Conservation (phyloP, 208 protist genomes). For the Phytomonas sp. region DNA sequence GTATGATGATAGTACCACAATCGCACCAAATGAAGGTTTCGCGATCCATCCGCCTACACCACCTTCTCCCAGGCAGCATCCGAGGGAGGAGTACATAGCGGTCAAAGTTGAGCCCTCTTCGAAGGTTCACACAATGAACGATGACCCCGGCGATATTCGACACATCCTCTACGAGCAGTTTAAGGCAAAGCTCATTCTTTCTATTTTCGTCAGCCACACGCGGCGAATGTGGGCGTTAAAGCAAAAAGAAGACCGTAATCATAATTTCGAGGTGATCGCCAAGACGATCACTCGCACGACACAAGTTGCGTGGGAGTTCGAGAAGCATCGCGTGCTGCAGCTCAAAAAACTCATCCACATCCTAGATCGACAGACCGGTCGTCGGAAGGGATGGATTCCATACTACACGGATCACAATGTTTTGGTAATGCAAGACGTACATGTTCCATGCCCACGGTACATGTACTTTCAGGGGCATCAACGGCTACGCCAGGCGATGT, state of each 20-base stretch:
- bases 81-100: not conserved
- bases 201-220: constrained; percentile 63
- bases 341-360: constrained; percentile 68
- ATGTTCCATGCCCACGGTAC: constrained; percentile 18
- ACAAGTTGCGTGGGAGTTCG: constrained; percentile 52
- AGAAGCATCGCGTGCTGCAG: constrained; percentile 58
- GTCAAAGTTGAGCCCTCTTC: not conserved
- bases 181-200: constrained; percentile 66
- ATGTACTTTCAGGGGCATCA: constrained; percentile 21
- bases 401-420: constrained; percentile 65
- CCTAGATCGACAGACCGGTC: constrained; percentile 53
- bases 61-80: not conserved
- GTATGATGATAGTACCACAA: not conserved
- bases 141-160: constrained; percentile 39
- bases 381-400: constrained; percentile 58
- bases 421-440: constrained; percentile 13
- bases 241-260: constrained; percentile 29
- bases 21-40: not conserved
- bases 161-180: constrained; percentile 67
- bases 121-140: constrained; percentile 7
- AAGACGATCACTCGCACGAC: constrained; percentile 24
- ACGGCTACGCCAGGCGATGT: constrained; percentile 50
- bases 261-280: constrained; percentile 29
- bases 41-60: not conserved
- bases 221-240: constrained; percentile 53